A percentile compares a stretch with the other conserved stretches of the same genome.
These are phyloP conservation scores for Colletotrichum tamarilloi DNA, from an alignment of 2,329 filamentous ascomycete species.

Conservation along the genomic window DNA sequence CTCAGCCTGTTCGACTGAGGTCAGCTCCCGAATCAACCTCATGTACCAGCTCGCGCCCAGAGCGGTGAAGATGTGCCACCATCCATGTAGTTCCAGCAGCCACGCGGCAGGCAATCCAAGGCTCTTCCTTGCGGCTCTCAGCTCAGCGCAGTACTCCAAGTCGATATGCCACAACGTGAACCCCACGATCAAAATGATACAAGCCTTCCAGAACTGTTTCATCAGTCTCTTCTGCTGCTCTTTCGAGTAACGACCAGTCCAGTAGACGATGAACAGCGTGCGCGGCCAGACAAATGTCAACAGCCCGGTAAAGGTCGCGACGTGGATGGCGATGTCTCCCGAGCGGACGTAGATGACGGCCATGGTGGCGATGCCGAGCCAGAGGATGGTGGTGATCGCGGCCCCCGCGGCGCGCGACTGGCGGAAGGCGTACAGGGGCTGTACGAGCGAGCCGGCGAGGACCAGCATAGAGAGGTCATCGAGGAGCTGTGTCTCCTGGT, in stretches of 20 bases:
- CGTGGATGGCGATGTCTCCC: slow-evolving; percentile 56
- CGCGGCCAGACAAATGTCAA: slow-evolving; percentile 47
- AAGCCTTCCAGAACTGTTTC: slow-evolving; percentile 43
- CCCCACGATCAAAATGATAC: slow-evolving; percentile 52
- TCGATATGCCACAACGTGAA: slow-evolving; percentile 70
- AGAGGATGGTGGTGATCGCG: slow-evolving; percentile 50
- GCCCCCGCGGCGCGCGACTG: slow-evolving; percentile 48
- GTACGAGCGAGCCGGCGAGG: slow-evolving; percentile 62
- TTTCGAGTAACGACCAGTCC: slow-evolving; percentile 43
- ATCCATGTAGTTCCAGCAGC: slow-evolving; percentile 69
- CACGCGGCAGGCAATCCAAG: slow-evolving; percentile 67
- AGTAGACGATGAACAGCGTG: slow-evolving; percentile 48
- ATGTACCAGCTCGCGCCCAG: slow-evolving; percentile 60
- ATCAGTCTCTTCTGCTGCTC: slow-evolving; percentile 40
- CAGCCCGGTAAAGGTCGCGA: slow-evolving; percentile 49
- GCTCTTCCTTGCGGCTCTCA: slow-evolving; percentile 55
- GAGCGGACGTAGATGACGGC: slow-evolving; percentile 55
- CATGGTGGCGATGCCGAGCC: slow-evolving; percentile 52
- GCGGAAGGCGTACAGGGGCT: slow-evolving; percentile 58
- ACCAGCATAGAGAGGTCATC: slow-evolving; percentile 71
- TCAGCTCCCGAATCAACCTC: slow-evolving; percentile 40
- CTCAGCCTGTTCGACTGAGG: not conserved
- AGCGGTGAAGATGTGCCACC: slow-evolving; percentile 73
- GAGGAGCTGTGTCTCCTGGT: slow-evolving; percentile 55
- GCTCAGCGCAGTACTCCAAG: slow-evolving; percentile 59